phyloP scores from a whole-genome alignment of 2,329 filamentous ascomycete species.

The Ophiocordyceps camponoti-saundersi region DNA sequence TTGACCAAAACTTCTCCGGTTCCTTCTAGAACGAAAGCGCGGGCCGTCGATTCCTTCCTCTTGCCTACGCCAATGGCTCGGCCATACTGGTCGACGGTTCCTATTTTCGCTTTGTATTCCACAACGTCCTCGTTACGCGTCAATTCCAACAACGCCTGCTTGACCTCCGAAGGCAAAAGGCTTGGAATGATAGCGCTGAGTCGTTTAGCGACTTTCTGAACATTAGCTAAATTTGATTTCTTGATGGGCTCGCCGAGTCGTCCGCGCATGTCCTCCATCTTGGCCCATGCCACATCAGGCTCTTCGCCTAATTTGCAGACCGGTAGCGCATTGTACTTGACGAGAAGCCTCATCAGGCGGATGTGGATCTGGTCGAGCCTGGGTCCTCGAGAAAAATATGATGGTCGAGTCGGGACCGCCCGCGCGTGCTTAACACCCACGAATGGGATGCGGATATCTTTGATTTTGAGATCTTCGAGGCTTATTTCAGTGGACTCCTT shows the following conservation, averaged over 20 bases:
- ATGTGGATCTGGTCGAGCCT: conserved; percentile 76
- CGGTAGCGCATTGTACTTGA: conserved; percentile 59
- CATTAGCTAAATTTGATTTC: conserved; percentile 60
- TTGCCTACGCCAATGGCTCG: conserved; percentile 65
- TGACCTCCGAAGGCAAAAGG: conserved; percentile 55
- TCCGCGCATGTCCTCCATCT: conserved; percentile 56
- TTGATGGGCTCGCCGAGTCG: conserved; percentile 56
- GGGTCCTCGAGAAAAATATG: conserved; percentile 85
- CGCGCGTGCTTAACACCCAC: conserved; percentile 38
- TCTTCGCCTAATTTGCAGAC: conserved; percentile 46
- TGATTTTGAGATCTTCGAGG: conserved; percentile 4
- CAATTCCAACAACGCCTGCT: conserved; percentile 48
- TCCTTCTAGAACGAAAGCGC: conserved; percentile 80
- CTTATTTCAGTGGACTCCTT: conserved; percentile 3
- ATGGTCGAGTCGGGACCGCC: conserved; percentile 66
- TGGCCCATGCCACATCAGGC: conserved; percentile 66
- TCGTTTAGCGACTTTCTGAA: conserved; percentile 58
- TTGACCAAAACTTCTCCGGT: conserved; percentile 83
- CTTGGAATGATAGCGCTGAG: conserved; percentile 74
- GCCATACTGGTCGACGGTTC: conserved; percentile 58
- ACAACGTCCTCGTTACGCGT: conserved; percentile 59
- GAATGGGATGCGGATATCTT: conserved; percentile 13
- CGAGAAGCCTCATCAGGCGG: conserved; percentile 51
- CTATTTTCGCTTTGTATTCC: conserved; percentile 43
- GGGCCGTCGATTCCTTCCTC: conserved; percentile 74